These are phyloP conservation scores for Phytophthora sp. DNA, from an alignment of 352 stramenopile species.

Conservation along the genomic window DNA sequence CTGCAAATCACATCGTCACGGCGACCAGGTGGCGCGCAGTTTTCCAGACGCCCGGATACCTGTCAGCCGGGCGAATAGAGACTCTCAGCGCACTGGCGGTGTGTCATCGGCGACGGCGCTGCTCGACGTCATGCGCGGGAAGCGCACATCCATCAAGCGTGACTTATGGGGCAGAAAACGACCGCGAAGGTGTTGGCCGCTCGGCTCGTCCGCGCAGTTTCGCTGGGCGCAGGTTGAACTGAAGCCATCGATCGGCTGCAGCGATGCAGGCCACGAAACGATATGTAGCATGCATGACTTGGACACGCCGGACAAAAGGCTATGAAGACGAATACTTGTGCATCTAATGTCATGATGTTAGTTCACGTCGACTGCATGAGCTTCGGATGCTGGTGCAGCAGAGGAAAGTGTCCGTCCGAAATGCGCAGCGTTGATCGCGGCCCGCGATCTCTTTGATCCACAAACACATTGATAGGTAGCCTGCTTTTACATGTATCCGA, in stretches of 20 bases:
- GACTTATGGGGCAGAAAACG: conserved; percentile 18
- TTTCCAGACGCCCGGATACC: conserved; percentile 27
- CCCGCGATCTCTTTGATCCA: neutral
- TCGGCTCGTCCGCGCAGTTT: conserved; percentile 13
- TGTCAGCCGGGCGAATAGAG: conserved; percentile 16
- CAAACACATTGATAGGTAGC: conserved; percentile 4
- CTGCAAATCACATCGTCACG: conserved; percentile 20
- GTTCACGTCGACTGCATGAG: too few relatives aligned
- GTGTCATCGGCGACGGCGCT: neutral
- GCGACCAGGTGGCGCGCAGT: conserved; percentile 27
- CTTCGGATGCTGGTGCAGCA: too few relatives aligned
- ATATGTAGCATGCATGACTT: too few relatives aligned
- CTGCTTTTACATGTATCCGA: conserved; percentile 27
- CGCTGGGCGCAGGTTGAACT: conserved; percentile 11
- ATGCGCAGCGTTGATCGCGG: too few relatives aligned
- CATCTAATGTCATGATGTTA: too few relatives aligned
- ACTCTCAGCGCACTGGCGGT: neutral
- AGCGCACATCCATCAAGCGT: neutral
- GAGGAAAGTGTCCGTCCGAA: too few relatives aligned
- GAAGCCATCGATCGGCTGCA: too few relatives aligned
- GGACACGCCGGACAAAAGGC: too few relatives aligned
- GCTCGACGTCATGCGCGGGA: neutral
- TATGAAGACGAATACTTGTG: too few relatives aligned
- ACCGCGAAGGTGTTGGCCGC: conserved; percentile 2
- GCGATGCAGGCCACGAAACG: neutral